phyloP scores from a whole-genome alignment of 2,329 filamentous ascomycete genomes.

The Hyphodiscus sp. region DNA sequence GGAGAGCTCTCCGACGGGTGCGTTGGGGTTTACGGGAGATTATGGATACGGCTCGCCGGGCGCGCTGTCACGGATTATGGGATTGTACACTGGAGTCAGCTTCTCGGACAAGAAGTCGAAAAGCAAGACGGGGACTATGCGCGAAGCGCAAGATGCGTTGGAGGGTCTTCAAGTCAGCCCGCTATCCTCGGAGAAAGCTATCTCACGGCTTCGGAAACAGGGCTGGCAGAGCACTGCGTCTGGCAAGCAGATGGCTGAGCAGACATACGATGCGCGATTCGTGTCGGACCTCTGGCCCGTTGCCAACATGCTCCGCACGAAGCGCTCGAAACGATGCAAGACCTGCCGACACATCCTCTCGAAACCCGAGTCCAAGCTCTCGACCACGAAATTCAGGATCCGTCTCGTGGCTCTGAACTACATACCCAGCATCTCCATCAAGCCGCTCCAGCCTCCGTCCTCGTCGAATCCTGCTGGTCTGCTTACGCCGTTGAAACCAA shows the following conservation, averaged over 20 bases:
- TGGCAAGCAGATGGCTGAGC: slow-evolving; percentile 45
- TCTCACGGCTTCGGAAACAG: slow-evolving; percentile 47
- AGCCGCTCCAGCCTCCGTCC: slow-evolving; percentile 43
- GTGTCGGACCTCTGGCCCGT: slow-evolving; percentile 71
- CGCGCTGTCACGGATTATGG: slow-evolving; percentile 84
- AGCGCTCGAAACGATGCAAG: slow-evolving; percentile 88
- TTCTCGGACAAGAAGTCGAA: slow-evolving; percentile 59
- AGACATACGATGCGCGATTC: slow-evolving; percentile 48
- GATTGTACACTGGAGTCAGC: slow-evolving; percentile 66
- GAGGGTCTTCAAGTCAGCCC: slow-evolving; percentile 64
- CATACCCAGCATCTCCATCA: slow-evolving; percentile 75
- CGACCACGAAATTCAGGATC: slow-evolving; percentile 86
- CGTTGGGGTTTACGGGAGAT: slow-evolving; percentile 49
- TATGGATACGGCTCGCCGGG: slow-evolving; percentile 66
- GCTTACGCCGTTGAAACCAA: slow-evolving; percentile 39
- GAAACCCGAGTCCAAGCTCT: slow-evolving; percentile 87
- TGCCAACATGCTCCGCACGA: slow-evolving; percentile 78
- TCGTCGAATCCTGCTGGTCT: neutral
- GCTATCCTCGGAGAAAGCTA: slow-evolving; percentile 47
- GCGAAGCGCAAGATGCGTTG: slow-evolving; percentile 63
- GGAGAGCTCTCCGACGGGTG: slow-evolving; percentile 47
- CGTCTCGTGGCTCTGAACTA: slow-evolving; percentile 82
- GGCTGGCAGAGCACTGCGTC: slow-evolving; percentile 61
- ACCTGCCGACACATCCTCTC: slow-evolving; percentile 91
- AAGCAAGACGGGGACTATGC: slow-evolving; percentile 65